Base-by-base conservation (phyloP, 1,284 basidiomycete genomes). In the Melampsora larici-populina region DNA sequence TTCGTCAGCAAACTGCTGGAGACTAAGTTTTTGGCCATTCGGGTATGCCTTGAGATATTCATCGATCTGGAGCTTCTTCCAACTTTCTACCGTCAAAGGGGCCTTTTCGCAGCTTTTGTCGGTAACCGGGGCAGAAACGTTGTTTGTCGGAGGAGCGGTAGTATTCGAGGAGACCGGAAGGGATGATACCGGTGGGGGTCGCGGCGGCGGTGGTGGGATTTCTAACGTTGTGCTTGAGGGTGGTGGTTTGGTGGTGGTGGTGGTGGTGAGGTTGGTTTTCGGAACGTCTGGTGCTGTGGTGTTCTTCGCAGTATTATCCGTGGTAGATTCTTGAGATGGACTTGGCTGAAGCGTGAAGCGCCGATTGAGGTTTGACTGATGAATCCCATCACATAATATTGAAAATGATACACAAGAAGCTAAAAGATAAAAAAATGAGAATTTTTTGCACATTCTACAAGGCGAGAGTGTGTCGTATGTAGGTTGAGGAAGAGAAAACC, bases 31-130 rank as follows among this genome's bases (percentile, higher is more conserved):
- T 0, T 17, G 21, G 18, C 62, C 71, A 49, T 49, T 36, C 13
- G 71, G 71, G 21, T 73, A 73, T 6, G 18, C 13, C 33, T 31
- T 48, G 13, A 73, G 62, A 51, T 73, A 73, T 26, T 46, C 9
- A 66, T 65, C 62, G 0, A 73, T 31, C 21, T 48, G 18, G 9
- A 73, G 71, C 8, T 73, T 33, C 40, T 65, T 51, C 71, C 71
- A 73, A 40, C 18, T 63, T 18, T 48, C 15, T 21, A 60, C 55
- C 21, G 17, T 51, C 36, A 73, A 13, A 1, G 62, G 40, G 18
- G 29, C 46, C 6, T 11, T 36, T 15, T 43, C 33, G 11, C 70
- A 63, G 2, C 62, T 46, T 18, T 71, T n/a, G 15, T 58, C 55
- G 55, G 55, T 24, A n/a, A 29, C 21, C 24, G 55, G 55, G 2